Evolutionary conservation across 129 eudicot species (phyloP).

Genomic region (Silybum marianum): DNA sequence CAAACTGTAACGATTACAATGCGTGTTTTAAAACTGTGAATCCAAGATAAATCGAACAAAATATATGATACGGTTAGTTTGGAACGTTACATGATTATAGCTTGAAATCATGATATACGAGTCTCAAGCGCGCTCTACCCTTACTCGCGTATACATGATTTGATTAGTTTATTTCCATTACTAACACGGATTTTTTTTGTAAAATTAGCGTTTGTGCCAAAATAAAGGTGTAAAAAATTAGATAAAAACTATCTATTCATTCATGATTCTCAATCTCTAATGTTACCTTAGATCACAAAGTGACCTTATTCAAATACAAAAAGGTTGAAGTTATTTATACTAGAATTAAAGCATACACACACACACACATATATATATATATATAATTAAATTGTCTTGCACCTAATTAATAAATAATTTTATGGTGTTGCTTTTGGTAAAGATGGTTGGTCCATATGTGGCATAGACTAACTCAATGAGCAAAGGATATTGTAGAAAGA

Average conservation of each 20-base stretch:
- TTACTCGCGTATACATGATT: background rate
- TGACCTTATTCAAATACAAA: background rate
- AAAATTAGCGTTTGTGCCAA: background rate
- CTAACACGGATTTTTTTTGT: background rate
- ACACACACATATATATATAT: background rate
- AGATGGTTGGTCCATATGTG: conserved; percentile 22
- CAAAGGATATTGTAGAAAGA: conserved; percentile 15
- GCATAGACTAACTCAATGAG: conserved; percentile 13
- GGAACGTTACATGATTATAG: background rate
- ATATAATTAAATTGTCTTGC: background rate
- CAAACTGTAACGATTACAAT: no score
- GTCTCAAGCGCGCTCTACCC: background rate
- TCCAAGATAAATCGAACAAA: no score
- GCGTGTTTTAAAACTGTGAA: no score
- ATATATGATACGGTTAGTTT: no score
- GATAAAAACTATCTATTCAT: background rate
- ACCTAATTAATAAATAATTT: background rate
- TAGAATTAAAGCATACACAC: background rate
- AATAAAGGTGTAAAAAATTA: no score
- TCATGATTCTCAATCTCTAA: background rate
- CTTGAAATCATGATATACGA: background rate
- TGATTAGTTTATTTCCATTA: no score
- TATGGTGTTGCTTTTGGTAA: background rate
- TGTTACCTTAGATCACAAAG: background rate
- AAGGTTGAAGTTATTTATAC: background rate